Evolutionary conservation across 2,329 filamentous ascomycete genomes (phyloP).

Genomic region (Microcera coccophila): DNA sequence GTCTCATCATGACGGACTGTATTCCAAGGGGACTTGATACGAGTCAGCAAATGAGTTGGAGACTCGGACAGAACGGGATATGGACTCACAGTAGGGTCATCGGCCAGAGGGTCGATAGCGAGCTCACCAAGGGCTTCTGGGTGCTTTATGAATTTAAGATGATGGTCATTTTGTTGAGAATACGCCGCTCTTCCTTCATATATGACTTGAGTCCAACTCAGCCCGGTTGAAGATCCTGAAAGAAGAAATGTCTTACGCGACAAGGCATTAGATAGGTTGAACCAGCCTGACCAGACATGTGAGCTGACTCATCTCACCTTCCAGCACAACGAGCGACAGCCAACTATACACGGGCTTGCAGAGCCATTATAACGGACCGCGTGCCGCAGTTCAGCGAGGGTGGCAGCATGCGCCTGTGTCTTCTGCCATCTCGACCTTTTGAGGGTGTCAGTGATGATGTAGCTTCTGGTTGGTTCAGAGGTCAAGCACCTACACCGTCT

Average conservation of each 20-base stretch:
- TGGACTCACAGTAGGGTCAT: slow-evolving; percentile 58
- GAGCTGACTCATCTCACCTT: slow-evolving; percentile 67
- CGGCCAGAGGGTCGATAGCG: slow-evolving; percentile 76
- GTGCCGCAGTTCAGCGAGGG: slow-evolving; percentile 58
- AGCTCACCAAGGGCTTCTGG: slow-evolving; percentile 72
- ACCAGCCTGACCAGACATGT: neutral
- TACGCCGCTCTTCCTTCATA: slow-evolving; percentile 71
- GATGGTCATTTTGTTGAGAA: slow-evolving; percentile 64
- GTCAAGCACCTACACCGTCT: slow-evolving; percentile 37
- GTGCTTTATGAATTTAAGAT: slow-evolving; percentile 77
- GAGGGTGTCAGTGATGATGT: slow-evolving; percentile 8
- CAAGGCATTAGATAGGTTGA: neutral
- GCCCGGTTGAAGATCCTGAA: slow-evolving; percentile 61
- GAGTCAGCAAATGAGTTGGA: slow-evolving; percentile 9
- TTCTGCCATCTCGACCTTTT: slow-evolving; percentile 64
- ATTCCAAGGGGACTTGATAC: slow-evolving; percentile 79
- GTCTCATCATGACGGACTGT: slow-evolving; percentile 80
- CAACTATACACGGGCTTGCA: slow-evolving; percentile 62
- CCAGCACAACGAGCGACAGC: slow-evolving; percentile 86
- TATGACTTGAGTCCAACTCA: slow-evolving; percentile 66
- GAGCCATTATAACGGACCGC: slow-evolving; percentile 60
- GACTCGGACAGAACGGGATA: neutral
- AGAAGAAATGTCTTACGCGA: slow-evolving; percentile 71
- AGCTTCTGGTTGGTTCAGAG: neutral
- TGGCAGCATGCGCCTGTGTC: slow-evolving; percentile 55